These are phyloP conservation scores for Xerocomus amazonicus DNA, from an alignment of 1,284 basidiomycete species.

Conservation along the genomic window DNA sequence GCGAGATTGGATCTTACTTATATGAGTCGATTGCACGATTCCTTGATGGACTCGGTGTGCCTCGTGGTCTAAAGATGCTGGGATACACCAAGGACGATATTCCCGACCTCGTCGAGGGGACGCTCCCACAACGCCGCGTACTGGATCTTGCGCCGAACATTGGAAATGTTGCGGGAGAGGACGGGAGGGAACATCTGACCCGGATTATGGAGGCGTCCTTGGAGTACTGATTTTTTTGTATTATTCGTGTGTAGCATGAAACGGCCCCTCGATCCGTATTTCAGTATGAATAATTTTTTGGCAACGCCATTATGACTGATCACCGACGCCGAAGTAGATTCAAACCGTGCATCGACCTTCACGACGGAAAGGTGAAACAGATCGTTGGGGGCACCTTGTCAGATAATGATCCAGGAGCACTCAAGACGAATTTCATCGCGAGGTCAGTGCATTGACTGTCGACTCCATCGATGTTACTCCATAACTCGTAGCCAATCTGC, in stretches of 20 bases:
- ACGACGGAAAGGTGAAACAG: constrained; percentile 94
- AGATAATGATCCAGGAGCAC: constrained; percentile 54
- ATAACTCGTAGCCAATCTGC: constrained; percentile 66
- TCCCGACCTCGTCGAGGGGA: constrained; percentile 75
- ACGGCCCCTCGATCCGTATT: not conserved
- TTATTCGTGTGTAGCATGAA: constrained; percentile 7
- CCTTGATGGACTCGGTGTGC: constrained; percentile 83
- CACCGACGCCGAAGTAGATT: constrained; percentile 46
- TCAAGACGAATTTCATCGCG: constrained; percentile 93
- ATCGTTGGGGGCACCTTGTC: constrained; percentile 95
- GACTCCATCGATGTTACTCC: not conserved
- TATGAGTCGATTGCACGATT: constrained; percentile 91
- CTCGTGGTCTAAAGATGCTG: constrained; percentile 82
- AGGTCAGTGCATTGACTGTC: constrained; percentile 49
- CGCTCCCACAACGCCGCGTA: constrained; percentile 83
- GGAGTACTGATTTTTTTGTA: constrained; percentile 54
- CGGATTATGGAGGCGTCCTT: constrained; percentile 73
- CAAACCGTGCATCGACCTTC: constrained; percentile 96
- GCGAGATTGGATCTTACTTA: constrained; percentile 76
- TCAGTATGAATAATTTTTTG: not conserved
- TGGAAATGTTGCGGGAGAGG: constrained; percentile 73
- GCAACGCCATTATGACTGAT: constrained; percentile 14
- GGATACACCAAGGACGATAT: constrained; percentile 75
- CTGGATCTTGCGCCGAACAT: constrained; percentile 85
- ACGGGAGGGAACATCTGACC: constrained; percentile 76